Evolutionary conservation across 2,329 filamentous ascomycete genomes (phyloP).

Genomic region (Sporothrix luriei): DNA sequence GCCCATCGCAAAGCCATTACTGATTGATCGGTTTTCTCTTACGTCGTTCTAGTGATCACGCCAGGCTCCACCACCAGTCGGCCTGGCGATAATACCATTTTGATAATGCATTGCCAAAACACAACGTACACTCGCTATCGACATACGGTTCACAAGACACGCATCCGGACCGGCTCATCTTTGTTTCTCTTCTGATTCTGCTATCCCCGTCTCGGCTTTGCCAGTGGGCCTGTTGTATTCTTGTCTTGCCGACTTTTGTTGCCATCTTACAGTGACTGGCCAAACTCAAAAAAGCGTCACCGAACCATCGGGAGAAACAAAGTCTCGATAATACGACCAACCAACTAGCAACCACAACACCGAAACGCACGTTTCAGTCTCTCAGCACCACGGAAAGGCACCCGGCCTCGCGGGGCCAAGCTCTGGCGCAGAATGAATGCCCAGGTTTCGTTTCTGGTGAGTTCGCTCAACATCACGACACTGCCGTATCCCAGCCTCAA

Average conservation of each 20-base stretch:
- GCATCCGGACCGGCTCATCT: constrained; percentile 14
- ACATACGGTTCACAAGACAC: neutral
- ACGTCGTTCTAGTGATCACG: constrained; percentile 19
- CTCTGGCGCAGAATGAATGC: constrained; percentile 53
- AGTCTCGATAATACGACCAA: neutral
- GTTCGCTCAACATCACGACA: constrained; percentile 37
- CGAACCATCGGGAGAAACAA: neutral
- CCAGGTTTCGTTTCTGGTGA: constrained; percentile 61
- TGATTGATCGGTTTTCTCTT: constrained; percentile 30
- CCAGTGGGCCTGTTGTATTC: too few species aligned
- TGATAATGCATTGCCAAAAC: constrained; percentile 1
- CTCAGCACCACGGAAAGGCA: neutral
- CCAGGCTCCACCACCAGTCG: neutral
- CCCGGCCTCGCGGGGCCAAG: neutral
- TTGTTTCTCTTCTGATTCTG: neutral
- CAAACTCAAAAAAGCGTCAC: neutral
- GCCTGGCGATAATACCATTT: neutral
- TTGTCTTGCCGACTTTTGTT: neutral
- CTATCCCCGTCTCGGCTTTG: neutral
- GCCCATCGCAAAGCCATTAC: constrained; percentile 22
- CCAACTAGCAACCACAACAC: neutral
- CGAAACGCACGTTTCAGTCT: neutral
- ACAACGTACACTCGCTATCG: constrained; percentile 16
- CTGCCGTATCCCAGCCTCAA: neutral
- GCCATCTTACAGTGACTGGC: constrained; percentile 8